Percentiles rank a stretch among this genome's conserved stretches.
Conservation (phyloP, 2,329 filamentous ascomycete species). For the Neonectria magnoliae region DNA sequence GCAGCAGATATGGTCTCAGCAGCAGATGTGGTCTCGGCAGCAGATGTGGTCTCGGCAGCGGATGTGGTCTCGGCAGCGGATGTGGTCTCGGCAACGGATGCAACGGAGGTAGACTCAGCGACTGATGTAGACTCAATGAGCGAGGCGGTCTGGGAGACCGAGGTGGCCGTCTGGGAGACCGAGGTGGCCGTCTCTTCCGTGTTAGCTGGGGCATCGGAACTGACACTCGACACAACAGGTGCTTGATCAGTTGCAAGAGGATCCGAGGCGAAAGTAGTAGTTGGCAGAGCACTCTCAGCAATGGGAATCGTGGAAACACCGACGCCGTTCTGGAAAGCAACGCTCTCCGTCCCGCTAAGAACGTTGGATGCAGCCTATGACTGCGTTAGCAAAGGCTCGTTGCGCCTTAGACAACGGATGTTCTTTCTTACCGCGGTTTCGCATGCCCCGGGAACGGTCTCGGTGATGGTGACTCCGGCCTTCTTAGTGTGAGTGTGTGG, state of each 20-base stretch:
- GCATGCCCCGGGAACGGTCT: slow-evolving; percentile 29
- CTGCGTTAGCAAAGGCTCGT: background rate
- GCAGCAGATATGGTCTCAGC: background rate
- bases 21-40: background rate
- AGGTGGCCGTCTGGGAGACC: slow-evolving; percentile 26
- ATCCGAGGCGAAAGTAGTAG: slow-evolving; percentile 40
- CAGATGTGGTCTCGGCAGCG: background rate
- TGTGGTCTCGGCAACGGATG: background rate
- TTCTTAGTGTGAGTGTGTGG: slow-evolving; percentile 2
- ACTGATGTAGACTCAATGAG: slow-evolving; percentile 19
- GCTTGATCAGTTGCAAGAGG: slow-evolving; percentile 24
- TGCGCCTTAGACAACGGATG: background rate
- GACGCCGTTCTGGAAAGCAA: slow-evolving; percentile 32
- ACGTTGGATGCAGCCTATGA: slow-evolving; percentile 5
- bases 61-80: background rate
- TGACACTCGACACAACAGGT: background rate
- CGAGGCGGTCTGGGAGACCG: slow-evolving; percentile 20
- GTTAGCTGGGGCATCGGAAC: background rate
- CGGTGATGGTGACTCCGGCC: slow-evolving; percentile 33
- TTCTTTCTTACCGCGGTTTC: slow-evolving; percentile 13
- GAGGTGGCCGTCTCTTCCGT: slow-evolving; percentile 21
- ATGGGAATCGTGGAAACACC: slow-evolving; percentile 47
- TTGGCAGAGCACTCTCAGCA: slow-evolving; percentile 38
- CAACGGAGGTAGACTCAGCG: slow-evolving; percentile 20
- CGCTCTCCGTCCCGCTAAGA: background rate